phyloP scores from a whole-genome alignment of 1,139 yeast species.

The Pichia terricola region DNA sequence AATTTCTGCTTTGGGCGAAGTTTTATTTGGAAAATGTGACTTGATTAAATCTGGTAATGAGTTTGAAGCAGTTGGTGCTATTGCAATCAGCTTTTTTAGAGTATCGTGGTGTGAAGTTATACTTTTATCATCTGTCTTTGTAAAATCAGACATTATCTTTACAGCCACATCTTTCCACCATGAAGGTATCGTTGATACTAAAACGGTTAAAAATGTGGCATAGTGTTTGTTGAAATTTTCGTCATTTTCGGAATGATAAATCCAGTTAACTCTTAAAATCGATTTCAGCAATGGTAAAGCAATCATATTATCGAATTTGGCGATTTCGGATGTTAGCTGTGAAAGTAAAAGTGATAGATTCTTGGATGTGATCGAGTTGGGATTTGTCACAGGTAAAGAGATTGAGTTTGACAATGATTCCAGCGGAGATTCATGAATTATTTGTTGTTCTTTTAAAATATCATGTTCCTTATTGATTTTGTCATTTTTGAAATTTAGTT shows the following conservation, averaged over 20 bases:
- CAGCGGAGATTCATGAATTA: constrained; percentile 31
- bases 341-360: constrained; percentile 37
- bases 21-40: constrained; percentile 68
- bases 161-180: constrained; percentile 80
- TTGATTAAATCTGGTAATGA: constrained; percentile 52
- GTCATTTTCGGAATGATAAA: constrained; percentile 25
- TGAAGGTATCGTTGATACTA: constrained; percentile 80
- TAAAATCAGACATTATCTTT: constrained; percentile 53
- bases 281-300: constrained; percentile 39
- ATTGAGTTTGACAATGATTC: constrained; percentile 38
- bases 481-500: constrained; percentile 6
- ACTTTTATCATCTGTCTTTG: constrained; percentile 8
- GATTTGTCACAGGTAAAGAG: constrained; percentile 28
- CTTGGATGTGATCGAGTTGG: constrained; percentile 33
- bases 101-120: constrained; percentile 54
- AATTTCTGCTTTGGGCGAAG: constrained; percentile 44
- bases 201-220: constrained; percentile 63
- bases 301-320: constrained; percentile 34
- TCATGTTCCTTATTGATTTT: no score
- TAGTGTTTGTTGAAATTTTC: constrained; percentile 35
- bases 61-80: constrained; percentile 74
- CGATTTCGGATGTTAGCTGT: constrained; percentile 41
- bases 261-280: constrained; percentile 54
- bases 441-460: no score
- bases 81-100: constrained; percentile 50